A percentile compares a stretch with the other conserved stretches of the same genome.
Conservation (phyloP, 768 basidiomycete species). For the Lactarius sp. region DNA sequence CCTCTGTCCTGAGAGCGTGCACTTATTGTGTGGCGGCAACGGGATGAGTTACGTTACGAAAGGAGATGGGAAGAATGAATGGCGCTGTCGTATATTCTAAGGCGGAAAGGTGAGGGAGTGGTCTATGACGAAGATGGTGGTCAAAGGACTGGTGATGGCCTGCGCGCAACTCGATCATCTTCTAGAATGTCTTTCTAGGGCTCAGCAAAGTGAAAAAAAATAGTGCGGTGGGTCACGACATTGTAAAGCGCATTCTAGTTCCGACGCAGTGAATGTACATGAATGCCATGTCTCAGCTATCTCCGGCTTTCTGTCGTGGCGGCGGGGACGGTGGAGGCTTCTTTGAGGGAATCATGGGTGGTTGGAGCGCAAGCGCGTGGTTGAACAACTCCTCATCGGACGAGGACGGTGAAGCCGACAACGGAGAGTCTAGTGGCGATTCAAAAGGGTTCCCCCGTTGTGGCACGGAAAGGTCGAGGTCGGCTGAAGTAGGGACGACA, state of each 20-base stretch:
- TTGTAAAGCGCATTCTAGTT: background rate
- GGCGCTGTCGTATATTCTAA: no score
- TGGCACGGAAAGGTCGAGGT: conserved; percentile 27
- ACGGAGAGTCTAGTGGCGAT: conserved; percentile 55
- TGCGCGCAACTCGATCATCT: no score
- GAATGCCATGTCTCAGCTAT: conserved; percentile 1
- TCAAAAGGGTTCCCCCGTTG: conserved; percentile 64
- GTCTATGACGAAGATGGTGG: no score
- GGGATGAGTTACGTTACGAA: no score
- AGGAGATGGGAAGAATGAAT: no score
- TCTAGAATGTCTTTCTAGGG: background rate
- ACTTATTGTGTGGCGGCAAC: no score
- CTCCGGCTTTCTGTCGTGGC: conserved; percentile 15
- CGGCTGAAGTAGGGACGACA: conserved; percentile 41
- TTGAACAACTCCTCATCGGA: conserved; percentile 80
- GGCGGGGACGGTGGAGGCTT: conserved; percentile 30
- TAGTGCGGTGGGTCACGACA: background rate
- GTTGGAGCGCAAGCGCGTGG: conserved; percentile 64
- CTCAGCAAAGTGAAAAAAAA: background rate
- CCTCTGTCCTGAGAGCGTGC: no score
- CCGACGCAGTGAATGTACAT: background rate
- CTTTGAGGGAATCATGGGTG: conserved; percentile 51
- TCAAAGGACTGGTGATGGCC: background rate
- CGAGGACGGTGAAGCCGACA: conserved; percentile 73
- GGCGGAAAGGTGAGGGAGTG: no score